Base-by-base conservation (phyloP, 257 asterid genomes). In the Cinchona pubescens region DNA sequence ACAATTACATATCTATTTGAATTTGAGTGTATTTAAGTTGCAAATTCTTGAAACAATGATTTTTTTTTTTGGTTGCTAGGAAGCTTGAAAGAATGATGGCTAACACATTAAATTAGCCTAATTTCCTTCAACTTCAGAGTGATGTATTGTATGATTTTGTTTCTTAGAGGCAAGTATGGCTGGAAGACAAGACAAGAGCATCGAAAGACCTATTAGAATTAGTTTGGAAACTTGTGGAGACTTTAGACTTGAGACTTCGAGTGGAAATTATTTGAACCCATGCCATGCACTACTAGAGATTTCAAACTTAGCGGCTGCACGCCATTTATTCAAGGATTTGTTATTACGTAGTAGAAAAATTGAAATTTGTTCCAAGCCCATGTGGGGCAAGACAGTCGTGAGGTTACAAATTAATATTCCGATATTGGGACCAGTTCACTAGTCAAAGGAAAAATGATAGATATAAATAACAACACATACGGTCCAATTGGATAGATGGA, bases 221-320 rank as follows among this genome's bases (percentile, higher is more conserved):
- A 25, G 19, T 55, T 49, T 37, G 73, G 48, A 35, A 65, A 11
- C 7, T 23, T 64, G 10, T 14, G 68, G 46, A 75, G 58, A 75
- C 45, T 18, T 1, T n/a, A n/a, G n/a, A n/a, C n/a, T 38, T 10
- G 7, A 40, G 45, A 2, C 45, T 74, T n/a, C n/a, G 58, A 68
- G 38, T 75, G 43, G 76, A 56, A 40, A 72, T 37, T 25, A 37
- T 9, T 25, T 27, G 68, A 73, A 59, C 42, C 58, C 58, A 40
- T 19, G n/a, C 67, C 42, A 32, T 61, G 67, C 6, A 14, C 42
- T 29, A 30, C 11, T n/a, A n/a, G 29, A 16, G 10, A 6, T 61
- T 73, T 73, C 77, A 43, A 60, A 66, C 21, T 60, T 62, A 62
- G 62, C 71, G 70, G 77, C 71, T 25, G 37, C 27, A 69, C 48